Evolutionary conservation across 2,329 filamentous ascomycete species (phyloP).

Genomic region (Penicillium sp.): DNA sequence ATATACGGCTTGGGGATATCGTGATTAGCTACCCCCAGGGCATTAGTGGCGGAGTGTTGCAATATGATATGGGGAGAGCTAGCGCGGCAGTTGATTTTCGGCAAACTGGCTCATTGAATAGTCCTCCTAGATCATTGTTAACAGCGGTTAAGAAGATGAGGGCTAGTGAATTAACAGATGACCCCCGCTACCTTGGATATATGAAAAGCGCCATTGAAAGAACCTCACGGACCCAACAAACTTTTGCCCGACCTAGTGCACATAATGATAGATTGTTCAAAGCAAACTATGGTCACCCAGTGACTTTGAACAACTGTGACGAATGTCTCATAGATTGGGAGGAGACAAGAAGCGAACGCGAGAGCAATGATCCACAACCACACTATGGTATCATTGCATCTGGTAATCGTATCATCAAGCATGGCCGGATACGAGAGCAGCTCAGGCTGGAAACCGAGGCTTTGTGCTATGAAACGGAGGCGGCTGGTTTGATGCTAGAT

Average conservation of each 20-base stretch:
- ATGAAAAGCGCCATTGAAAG: constrained; percentile 6
- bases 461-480: constrained; percentile 9
- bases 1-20: constrained; percentile 34
- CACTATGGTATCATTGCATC: constrained; percentile 23
- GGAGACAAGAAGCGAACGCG: constrained; percentile 7
- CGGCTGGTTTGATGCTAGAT: neutral
- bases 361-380: constrained; percentile 1
- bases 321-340: constrained; percentile 10
- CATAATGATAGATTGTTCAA: constrained; percentile 10
- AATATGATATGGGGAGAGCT: constrained; percentile 27
- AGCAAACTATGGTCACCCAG: constrained; percentile 4
- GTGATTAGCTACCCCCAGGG: constrained; percentile 24
- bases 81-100: constrained; percentile 7
- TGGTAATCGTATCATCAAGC: constrained; percentile 15
- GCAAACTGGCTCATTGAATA: constrained; percentile 16
- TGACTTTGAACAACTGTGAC: constrained; percentile 2
- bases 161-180: neutral
- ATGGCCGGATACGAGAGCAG: constrained; percentile 9
- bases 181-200: constrained; percentile 11
- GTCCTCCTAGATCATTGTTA: constrained; percentile 16
- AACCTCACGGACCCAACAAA: neutral
- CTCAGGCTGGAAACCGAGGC: constrained; percentile 2
- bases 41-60: constrained; percentile 23
- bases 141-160: constrained; percentile 5
- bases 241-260: constrained; percentile 6